These are phyloP conservation scores for Magnusiomyces clavatus DNA, from an alignment of 1,139 yeast genomes.

Conservation along the genomic window DNA sequence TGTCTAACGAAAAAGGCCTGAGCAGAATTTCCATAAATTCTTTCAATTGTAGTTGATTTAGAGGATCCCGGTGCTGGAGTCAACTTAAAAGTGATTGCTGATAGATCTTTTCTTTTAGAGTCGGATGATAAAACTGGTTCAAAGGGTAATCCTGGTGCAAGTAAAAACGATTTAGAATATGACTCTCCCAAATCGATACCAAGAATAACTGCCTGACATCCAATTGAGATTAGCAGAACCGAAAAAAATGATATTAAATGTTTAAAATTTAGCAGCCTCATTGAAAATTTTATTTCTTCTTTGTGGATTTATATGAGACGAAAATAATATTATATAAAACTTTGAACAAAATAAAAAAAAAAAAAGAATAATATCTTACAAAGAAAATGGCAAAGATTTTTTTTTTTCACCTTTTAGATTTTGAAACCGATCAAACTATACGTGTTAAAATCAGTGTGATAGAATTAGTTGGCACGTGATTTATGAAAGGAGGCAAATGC, in stretches of 20 bases:
- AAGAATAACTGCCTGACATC: conserved; percentile 45
- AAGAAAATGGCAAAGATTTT: no score
- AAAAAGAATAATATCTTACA: no score
- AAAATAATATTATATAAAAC: no score
- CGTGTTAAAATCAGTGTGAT: no score
- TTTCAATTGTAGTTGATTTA: conserved; percentile 44
- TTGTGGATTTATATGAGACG: no score
- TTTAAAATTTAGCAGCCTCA: no score
- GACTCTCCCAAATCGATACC: conserved; percentile 92
- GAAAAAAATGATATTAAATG: not conserved
- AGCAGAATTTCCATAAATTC: conserved; percentile 75
- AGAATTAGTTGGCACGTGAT: no score
- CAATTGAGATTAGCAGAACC: conserved; percentile 13
- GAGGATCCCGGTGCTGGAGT: conserved; percentile 24
- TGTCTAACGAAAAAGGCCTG: conserved; percentile 62
- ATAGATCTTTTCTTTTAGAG: conserved; percentile 80
- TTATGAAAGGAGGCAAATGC: no score
- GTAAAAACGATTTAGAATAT: conserved; percentile 75
- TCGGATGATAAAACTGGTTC: conserved; percentile 86
- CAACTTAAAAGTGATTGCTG: conserved; percentile 62
- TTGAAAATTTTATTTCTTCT: no score
- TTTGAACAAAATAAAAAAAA: no score
- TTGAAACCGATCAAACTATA: no score
- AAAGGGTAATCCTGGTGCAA: conserved; percentile 85
- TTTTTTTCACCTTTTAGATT: no score